Conservation (phyloP, 306 rosid genomes). For the Boehmeria nivea region DNA sequence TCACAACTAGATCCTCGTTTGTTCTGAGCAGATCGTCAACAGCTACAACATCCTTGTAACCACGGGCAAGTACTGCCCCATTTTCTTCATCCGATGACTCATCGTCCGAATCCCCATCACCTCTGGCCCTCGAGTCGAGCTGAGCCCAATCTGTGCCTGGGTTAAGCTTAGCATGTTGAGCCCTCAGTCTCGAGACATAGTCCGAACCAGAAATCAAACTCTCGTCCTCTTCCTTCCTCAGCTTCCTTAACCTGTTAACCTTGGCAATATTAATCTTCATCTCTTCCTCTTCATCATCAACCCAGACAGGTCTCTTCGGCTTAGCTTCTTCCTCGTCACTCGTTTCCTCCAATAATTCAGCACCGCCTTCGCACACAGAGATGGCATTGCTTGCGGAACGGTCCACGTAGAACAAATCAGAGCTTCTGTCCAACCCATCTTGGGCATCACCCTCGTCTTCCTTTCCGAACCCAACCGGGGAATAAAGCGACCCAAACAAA, state of each 20-base stretch:
- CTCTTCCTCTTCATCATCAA: constrained; percentile 76
- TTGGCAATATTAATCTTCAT: constrained; percentile 50
- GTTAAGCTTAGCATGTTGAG: constrained; percentile 79
- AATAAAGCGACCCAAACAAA: constrained; percentile 68
- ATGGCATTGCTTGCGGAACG: constrained; percentile 46
- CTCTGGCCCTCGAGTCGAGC: constrained; percentile 32
- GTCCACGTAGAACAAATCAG: constrained; percentile 63
- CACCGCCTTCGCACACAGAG: constrained; percentile 38
- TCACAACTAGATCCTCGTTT: constrained; percentile 70
- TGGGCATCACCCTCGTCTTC: constrained; percentile 31
- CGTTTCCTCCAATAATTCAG: constrained; percentile 29
- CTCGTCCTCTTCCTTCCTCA: constrained; percentile 84
- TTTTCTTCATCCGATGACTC: constrained; percentile 69
- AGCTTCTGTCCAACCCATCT: constrained; percentile 13
- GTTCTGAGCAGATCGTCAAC: constrained; percentile 63
- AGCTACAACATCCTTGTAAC: constrained; percentile 39
- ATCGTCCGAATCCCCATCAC: constrained; percentile 45
- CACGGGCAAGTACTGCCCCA: constrained; percentile 33
- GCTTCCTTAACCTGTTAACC: constrained; percentile 70
- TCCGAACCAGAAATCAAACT: constrained; percentile 60
- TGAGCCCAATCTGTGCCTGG: constrained; percentile 82
- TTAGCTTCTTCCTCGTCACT: constrained; percentile 24
- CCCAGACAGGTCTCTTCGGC: constrained; percentile 66
- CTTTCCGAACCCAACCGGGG: constrained; percentile 67
- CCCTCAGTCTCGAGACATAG: constrained; percentile 81